Percentiles rank a stretch among this genome's conserved stretches.
Conservation (phyloP, 1,284 basidiomycete species). For the Stygiomarasmius scandens region DNA sequence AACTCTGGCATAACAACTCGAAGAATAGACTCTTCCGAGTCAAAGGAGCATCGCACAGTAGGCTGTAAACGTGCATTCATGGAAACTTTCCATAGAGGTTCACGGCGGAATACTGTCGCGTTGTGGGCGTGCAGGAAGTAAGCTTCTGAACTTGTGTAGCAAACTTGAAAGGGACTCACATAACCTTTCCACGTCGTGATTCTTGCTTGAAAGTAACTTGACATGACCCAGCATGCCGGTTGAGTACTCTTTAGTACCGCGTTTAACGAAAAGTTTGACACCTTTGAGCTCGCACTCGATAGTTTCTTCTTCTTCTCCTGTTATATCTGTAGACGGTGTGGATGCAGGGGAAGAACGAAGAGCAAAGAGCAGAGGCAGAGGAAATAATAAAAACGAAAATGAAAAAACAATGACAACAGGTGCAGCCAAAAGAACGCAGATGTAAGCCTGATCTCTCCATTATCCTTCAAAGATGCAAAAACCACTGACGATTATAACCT, state of each 20-base stretch:
- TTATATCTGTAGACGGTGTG: slow-evolving; percentile 38
- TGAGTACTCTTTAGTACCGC: slow-evolving; percentile 58
- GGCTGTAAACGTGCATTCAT: slow-evolving; percentile 62
- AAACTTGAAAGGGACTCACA: slow-evolving; percentile 44
- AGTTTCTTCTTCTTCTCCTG: slow-evolving; percentile 67
- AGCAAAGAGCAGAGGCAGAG: background rate
- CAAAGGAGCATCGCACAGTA: slow-evolving; percentile 57
- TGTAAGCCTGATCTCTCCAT: too few species aligned
- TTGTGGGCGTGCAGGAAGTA: too few species aligned
- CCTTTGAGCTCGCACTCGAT: slow-evolving; percentile 57
- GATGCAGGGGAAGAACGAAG: background rate
- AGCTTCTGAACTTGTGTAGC: too few species aligned
- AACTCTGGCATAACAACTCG: slow-evolving; percentile 59
- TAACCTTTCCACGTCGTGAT: slow-evolving; percentile 43
- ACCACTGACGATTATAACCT: background rate
- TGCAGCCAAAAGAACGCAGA: too few species aligned
- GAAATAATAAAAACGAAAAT: too few species aligned
- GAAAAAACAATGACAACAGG: too few species aligned
- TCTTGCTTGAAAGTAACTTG: slow-evolving; percentile 53
- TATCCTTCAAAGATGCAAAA: background rate
- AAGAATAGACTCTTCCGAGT: slow-evolving; percentile 54
- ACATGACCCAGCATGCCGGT: slow-evolving; percentile 63
- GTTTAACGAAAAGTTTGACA: slow-evolving; percentile 62
- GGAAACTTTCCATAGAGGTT: slow-evolving; percentile 66
- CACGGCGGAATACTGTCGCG: slow-evolving; percentile 65